Base-by-base conservation (phyloP, 2,329 filamentous ascomycete genomes). In the Arthroderma sp. region DNA sequence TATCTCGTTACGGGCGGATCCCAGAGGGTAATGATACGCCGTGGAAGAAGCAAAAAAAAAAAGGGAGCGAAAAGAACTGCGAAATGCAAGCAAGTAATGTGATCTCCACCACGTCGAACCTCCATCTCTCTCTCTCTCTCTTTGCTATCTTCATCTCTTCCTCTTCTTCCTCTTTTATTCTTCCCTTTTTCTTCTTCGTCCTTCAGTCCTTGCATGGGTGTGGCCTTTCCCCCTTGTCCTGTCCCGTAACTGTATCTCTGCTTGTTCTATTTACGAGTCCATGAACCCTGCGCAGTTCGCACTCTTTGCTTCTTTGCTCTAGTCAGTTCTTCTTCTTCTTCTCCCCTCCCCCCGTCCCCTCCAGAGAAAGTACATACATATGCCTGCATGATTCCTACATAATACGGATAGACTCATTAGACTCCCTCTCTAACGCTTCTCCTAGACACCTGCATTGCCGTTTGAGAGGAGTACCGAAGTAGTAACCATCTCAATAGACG, bases 281-380 rank as follows among this genome's bases (percentile, higher is more conserved):
- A 65, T 66, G 63, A 65, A 66, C 65, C 66, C 67, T 67, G 63
- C 59, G 57, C 58, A 61, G 58, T 61, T 61, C 59, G 56, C 61
- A 58, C 57, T 58, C 62, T 65, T 65, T 64, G 64, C 66, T 64
- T 59, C 67, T 66, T 67, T 69, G 67, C 66, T 63, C 69, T 66
- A 65, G 70, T 66, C 67, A 70, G 64, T 65, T 57, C 62, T 59
- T 62, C 2, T 5, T 17, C 51, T 17, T 21, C 15, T 23, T n/a
- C 8, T n/a, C 35, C 17, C 19, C 15, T 8, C 21, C 51, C 15
- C 43, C 6, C 43, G 23, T 7, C 19, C n/a, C 6, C 19, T 5
- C 23, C 43, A 9, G 8, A 19, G 11, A n/a, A n/a, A n/a, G n/a
- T 17, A 49, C 43, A 21, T 15, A 23, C 38, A 19, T 41, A 6